Evolutionary conservation across 805 yeast species (phyloP).

Genomic region (Wickerhamomyces hampshirensis): DNA sequence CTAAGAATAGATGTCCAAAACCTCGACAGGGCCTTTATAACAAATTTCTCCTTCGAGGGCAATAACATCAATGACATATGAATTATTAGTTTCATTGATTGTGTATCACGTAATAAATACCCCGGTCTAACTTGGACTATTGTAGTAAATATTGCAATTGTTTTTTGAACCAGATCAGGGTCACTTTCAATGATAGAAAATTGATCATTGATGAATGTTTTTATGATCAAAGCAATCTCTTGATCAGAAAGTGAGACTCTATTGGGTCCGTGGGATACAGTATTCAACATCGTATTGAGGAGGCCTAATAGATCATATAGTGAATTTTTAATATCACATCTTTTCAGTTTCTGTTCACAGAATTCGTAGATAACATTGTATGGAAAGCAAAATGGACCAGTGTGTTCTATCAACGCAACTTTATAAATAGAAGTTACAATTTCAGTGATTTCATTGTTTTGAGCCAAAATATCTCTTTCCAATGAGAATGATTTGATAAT

Average conservation of each 20-base stretch:
- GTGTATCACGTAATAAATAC: slow-evolving; percentile 35
- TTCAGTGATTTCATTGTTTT: slow-evolving; percentile 52
- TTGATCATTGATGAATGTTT: slow-evolving; percentile 15
- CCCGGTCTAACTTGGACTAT: slow-evolving; percentile 46
- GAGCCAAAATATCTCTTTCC: slow-evolving; percentile 31
- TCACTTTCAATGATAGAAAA: slow-evolving; percentile 37
- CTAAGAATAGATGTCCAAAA: slow-evolving; percentile 48
- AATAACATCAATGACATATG: slow-evolving; percentile 27
- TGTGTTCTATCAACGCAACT: slow-evolving; percentile 57
- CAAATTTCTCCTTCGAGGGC: slow-evolving; percentile 43
- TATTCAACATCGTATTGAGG: slow-evolving; percentile 14
- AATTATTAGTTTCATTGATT: slow-evolving; percentile 23
- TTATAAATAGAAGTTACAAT: slow-evolving; percentile 58
- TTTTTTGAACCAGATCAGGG: slow-evolving; percentile 53
- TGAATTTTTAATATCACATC: slow-evolving; percentile 22
- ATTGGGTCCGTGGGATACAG: slow-evolving; percentile 14
- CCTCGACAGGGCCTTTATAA: slow-evolving; percentile 43
- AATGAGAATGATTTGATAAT: slow-evolving; percentile 35
- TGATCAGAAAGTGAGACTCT: too few species aligned
- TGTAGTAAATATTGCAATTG: slow-evolving; percentile 46
- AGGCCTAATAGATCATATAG: slow-evolving; percentile 16
- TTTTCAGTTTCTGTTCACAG: slow-evolving; percentile 17
- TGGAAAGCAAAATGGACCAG: slow-evolving; percentile 63
- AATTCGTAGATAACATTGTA: slow-evolving; percentile 36
- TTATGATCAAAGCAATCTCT: slow-evolving; percentile 14